Conservation (phyloP, 352 stramenopile species). For the Thalassiosira hispida region DNA sequence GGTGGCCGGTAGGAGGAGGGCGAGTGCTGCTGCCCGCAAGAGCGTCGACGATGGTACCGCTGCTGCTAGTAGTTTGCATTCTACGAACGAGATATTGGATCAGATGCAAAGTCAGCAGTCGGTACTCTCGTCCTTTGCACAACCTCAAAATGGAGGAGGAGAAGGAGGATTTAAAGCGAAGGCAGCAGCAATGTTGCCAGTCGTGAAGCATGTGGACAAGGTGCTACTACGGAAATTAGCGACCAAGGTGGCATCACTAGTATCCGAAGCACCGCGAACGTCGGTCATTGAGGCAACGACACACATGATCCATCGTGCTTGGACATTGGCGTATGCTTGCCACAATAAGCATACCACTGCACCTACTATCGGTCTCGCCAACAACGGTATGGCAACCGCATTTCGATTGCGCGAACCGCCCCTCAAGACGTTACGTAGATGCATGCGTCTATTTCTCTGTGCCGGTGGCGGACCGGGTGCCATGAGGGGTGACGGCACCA, state of each 20-base stretch:
- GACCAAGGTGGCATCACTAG: slow-evolving; percentile 22
- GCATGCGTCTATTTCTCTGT: slow-evolving; percentile 70
- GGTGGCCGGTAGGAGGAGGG: slow-evolving; percentile 5
- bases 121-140: slow-evolving; percentile 44
- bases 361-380: background rate
- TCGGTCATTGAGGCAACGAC: slow-evolving; percentile 23
- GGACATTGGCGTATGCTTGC: background rate
- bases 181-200: slow-evolving; percentile 45
- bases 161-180: background rate
- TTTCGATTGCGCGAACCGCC: slow-evolving; percentile 68
- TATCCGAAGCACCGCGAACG: slow-evolving; percentile 10
- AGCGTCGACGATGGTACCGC: background rate
- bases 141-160: background rate
- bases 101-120: slow-evolving; percentile 81
- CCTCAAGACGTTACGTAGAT: slow-evolving; percentile 50
- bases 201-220: slow-evolving; percentile 64
- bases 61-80: background rate
- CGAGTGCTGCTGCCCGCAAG: background rate
- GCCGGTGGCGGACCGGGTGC: slow-evolving; percentile 67
- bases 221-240: slow-evolving; percentile 60
- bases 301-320: slow-evolving; percentile 23
- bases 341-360: background rate
- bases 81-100: slow-evolving; percentile 65
- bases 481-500: slow-evolving; percentile 76
- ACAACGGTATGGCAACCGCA: slow-evolving; percentile 21